Percentiles rank a stretch among this genome's conserved stretches.
phyloP scores from a whole-genome alignment of 495 filamentous ascomycete species.

The Thozetella sp. region DNA sequence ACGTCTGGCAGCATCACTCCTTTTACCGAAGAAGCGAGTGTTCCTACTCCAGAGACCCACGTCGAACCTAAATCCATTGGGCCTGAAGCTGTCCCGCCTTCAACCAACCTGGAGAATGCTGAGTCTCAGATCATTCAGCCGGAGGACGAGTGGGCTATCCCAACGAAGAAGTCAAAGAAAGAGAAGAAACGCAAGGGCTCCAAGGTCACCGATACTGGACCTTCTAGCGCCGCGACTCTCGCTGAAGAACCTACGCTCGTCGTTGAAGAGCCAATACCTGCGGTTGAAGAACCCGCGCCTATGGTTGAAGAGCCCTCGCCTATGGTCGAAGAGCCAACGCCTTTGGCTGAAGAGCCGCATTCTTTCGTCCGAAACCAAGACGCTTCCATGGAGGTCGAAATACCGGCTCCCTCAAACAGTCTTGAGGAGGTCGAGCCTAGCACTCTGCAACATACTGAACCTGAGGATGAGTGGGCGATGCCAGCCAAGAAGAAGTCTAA shows the following conservation, averaged over 20 bases:
- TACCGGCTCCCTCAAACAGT: no score
- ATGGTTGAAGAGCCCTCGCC: no score
- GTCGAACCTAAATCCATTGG: conserved; percentile 12
- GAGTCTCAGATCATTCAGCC: conserved; percentile 21
- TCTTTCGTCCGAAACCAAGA: no score
- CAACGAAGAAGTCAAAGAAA: neutral
- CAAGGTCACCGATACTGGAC: conserved; percentile 17
- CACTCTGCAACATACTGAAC: neutral
- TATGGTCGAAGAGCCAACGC: no score
- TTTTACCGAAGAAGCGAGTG: conserved; percentile 13
- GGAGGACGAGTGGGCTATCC: conserved; percentile 9
- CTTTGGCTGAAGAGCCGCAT: no score
- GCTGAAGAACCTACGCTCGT: conserved; percentile 18
- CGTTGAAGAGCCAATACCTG: conserved; percentile 2
- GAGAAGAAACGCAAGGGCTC: conserved; percentile 10
- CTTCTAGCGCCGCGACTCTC: neutral
- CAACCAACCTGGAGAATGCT: neutral
- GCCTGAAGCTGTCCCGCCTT: neutral
- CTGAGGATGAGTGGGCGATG: conserved; percentile 4
- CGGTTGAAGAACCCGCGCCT: no score
- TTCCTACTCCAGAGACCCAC: conserved; percentile 13
- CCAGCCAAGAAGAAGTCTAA: conserved; percentile 14
- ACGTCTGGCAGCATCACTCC: conserved; percentile 11
- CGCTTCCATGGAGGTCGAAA: neutral
- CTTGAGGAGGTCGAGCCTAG: no score